Conservation (phyloP, 768 basidiomycete genomes). For the Baorangia bicolor region DNA sequence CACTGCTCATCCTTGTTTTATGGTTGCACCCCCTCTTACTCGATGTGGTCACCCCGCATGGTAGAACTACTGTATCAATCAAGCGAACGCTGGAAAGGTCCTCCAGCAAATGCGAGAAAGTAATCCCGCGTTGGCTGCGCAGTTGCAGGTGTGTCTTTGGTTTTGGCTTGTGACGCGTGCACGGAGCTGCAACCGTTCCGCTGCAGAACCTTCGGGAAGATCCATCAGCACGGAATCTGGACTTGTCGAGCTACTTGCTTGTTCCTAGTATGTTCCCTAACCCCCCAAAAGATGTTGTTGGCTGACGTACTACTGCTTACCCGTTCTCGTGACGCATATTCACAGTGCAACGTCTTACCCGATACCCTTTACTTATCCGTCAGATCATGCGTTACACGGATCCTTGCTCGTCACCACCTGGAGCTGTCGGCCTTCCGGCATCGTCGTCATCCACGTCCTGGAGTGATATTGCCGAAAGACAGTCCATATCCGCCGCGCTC, state of each 20-base stretch:
- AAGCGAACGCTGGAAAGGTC: slow-evolving; percentile 71
- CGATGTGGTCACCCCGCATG: neutral
- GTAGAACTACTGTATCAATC: slow-evolving; percentile 90
- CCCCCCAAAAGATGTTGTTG: neutral
- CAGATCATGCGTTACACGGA: slow-evolving; percentile 85
- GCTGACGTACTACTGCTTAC: neutral
- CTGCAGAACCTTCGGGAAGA: slow-evolving; percentile 74
- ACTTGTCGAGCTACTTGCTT: slow-evolving; percentile 87
- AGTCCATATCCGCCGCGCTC: slow-evolving; percentile 53
- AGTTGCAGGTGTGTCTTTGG: slow-evolving; percentile 57
- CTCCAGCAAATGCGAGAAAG: slow-evolving; percentile 70
- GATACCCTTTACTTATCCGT: slow-evolving; percentile 88
- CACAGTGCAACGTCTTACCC: slow-evolving; percentile 91
- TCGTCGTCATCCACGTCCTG: neutral
- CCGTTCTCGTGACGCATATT: neutral
- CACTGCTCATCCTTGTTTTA: neutral
- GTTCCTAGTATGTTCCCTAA: slow-evolving; percentile 68
- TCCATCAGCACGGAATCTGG: slow-evolving; percentile 74
- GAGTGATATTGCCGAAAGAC: slow-evolving; percentile 47
- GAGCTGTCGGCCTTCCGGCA: neutral
- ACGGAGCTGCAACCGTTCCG: neutral
- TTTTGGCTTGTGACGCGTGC: neutral
- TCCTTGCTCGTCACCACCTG: slow-evolving; percentile 29
- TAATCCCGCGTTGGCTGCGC: slow-evolving; percentile 60
- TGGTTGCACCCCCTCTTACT: neutral